A percentile compares a stretch with the other conserved stretches of the same genome.
phyloP scores from a whole-genome alignment of 208 protist genomes.

The Trichomonas gallinae region DNA sequence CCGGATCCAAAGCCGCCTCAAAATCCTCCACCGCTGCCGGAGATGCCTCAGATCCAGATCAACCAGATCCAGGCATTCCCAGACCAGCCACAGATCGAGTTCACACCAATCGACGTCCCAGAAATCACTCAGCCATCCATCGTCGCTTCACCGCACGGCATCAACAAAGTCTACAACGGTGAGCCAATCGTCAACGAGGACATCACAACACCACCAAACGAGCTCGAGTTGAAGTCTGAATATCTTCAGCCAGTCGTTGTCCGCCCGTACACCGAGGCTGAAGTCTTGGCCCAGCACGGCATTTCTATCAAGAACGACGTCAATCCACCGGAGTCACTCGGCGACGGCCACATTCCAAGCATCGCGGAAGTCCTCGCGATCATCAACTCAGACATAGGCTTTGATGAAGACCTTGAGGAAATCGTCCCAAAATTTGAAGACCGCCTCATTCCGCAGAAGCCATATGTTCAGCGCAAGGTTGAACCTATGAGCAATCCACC shows the following conservation, averaged over 20 bases:
- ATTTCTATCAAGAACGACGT: neutral
- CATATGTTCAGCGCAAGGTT: neutral
- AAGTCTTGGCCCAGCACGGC: neutral
- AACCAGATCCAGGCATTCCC: no score
- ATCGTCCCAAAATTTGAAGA: neutral
- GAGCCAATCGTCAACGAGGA: neutral
- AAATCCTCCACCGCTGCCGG: neutral
- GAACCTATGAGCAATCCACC: neutral
- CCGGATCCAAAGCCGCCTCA: neutral
- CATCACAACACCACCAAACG: neutral
- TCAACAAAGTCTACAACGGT: neutral
- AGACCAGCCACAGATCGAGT: neutral
- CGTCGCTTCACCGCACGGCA: neutral
- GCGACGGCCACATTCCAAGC: neutral
- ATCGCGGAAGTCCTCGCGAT: neutral
- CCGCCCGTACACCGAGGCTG: neutral
- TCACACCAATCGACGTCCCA: neutral
- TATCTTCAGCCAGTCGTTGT: neutral
- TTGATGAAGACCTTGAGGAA: neutral
- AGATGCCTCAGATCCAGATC: neutral
- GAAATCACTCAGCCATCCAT: neutral
- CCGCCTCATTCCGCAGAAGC: neutral
- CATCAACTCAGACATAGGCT: neutral
- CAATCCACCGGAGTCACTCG: neutral
- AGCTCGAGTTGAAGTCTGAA: neutral